A percentile compares a stretch with the other conserved stretches of the same genome.
Conservation (phyloP, 2,329 filamentous ascomycete species). For the Clonostachys byssicola region DNA sequence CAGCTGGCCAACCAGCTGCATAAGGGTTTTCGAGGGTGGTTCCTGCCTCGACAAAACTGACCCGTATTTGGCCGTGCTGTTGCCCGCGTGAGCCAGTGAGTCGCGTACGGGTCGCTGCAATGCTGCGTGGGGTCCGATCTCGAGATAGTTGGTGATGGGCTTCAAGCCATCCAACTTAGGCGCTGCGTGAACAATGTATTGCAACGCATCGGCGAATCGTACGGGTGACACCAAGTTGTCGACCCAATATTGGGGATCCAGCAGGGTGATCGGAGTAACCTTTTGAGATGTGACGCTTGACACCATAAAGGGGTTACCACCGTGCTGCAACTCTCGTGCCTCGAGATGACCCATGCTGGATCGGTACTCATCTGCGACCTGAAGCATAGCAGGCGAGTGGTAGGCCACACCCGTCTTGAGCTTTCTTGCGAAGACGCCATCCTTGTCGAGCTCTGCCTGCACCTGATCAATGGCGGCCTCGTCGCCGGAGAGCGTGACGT, state of each 20-base stretch:
- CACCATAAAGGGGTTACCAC: not conserved
- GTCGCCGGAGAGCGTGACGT: conserved; percentile 5
- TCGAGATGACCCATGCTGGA: not conserved
- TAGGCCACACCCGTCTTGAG: conserved; percentile 8
- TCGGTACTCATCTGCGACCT: conserved; percentile 13
- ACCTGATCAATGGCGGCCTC: conserved; percentile 4
- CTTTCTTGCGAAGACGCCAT: conserved; percentile 7
- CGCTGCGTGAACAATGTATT: too few relatives aligned
- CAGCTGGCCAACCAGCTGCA: not conserved
- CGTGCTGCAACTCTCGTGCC: not conserved
- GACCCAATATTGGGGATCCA: conserved; percentile 7
- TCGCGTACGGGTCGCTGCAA: not conserved
- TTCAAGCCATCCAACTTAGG: too few relatives aligned
- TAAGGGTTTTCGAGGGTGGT: not conserved
- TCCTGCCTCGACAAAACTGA: not conserved
- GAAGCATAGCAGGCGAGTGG: conserved; percentile 9
- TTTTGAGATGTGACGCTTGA: too few relatives aligned
- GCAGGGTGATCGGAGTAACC: too few relatives aligned
- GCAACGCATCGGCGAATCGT: conserved; percentile 3
- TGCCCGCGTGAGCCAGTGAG: not conserved
- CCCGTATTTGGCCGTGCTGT: not conserved
- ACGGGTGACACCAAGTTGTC: conserved; percentile 15
- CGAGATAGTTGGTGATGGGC: not conserved
- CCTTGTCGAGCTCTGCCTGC: not conserved
- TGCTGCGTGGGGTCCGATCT: not conserved